Conservation (phyloP, 495 filamentous ascomycete genomes). For the Aspergillus incahuasiensis region DNA sequence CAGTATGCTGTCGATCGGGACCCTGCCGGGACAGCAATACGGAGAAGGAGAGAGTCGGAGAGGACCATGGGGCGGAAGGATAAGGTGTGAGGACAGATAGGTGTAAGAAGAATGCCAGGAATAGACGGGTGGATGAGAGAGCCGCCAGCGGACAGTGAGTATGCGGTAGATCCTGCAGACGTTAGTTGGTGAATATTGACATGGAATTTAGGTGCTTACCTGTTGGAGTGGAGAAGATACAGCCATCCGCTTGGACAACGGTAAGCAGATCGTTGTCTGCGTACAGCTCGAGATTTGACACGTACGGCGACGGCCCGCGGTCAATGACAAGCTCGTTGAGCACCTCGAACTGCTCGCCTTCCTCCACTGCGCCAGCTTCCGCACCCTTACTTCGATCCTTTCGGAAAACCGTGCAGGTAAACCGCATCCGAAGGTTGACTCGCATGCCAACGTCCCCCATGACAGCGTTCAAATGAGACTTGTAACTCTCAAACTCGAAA, state of each 20-base stretch:
- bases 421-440: constrained; percentile 93
- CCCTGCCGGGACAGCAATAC: constrained; percentile 75
- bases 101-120: constrained; percentile 93
- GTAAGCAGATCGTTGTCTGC: constrained; percentile 90
- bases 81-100: constrained; percentile 94
- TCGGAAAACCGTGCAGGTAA: constrained; percentile 91
- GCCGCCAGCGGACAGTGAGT: constrained; percentile 91
- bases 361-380: constrained; percentile 52
- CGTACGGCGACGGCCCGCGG: constrained; percentile 91
- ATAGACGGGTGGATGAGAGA: constrained; percentile 96
- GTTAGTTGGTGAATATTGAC: constrained; percentile 1
- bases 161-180: constrained; percentile 73
- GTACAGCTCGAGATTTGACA: constrained; percentile 92
- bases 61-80: constrained; percentile 98
- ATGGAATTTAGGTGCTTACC: constrained; percentile 40
- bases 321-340: constrained; percentile 98
- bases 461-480: constrained; percentile 70
- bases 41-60: constrained; percentile 87
- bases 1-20: constrained; percentile 92
- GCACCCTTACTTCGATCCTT: constrained; percentile 44
- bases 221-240: constrained; percentile 95
- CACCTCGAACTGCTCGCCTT: constrained; percentile 87
- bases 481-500: constrained; percentile 82
- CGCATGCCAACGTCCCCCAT: constrained; percentile 94
- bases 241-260: constrained; percentile 91